Conservation (phyloP, 768 basidiomycete species). For the Stropharia rugosoannulata region DNA sequence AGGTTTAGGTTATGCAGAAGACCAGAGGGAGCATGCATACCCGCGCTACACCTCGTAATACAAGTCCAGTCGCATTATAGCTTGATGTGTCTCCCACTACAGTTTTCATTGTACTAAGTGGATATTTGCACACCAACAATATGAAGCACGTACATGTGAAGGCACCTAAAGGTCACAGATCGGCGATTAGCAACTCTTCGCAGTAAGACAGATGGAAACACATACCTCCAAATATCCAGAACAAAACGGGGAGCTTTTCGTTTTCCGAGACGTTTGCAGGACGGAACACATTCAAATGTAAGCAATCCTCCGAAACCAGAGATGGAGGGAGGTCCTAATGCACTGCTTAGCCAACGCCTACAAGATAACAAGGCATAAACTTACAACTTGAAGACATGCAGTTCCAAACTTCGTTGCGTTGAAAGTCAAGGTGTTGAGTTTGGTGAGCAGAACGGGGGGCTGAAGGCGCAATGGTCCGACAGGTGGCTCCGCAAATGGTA, state of each 20-base stretch:
- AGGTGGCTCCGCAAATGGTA: constrained; percentile 53
- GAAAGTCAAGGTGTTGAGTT: constrained; percentile 26
- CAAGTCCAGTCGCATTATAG: constrained; percentile 27
- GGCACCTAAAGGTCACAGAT: not conserved
- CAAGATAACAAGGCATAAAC: not conserved
- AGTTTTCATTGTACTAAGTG: no score
- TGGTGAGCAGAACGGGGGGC: constrained; percentile 40
- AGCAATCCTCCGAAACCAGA: constrained; percentile 46
- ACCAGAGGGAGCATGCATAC: constrained; percentile 17
- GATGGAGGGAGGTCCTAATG: constrained; percentile 24
- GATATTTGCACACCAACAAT: not conserved
- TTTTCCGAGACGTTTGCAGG: constrained; percentile 31
- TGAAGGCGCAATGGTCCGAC: constrained; percentile 42
- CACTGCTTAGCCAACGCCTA: not conserved
- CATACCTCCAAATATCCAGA: constrained; percentile 10
- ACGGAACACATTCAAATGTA: constrained; percentile 54
- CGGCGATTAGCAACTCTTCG: not conserved
- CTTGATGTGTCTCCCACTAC: no score
- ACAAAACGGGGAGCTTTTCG: constrained; percentile 32
- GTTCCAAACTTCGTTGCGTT: constrained; percentile 43
- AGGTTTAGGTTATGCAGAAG: not conserved
- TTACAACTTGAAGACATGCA: constrained; percentile 39
- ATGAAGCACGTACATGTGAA: not conserved
- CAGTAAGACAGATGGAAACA: no score
- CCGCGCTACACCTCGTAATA: constrained; percentile 27